A percentile compares a stretch with the other conserved stretches of the same genome.
Evolutionary conservation across 2,329 filamentous ascomycete genomes (phyloP).

Genomic region (Colletotrichum sp.): DNA sequence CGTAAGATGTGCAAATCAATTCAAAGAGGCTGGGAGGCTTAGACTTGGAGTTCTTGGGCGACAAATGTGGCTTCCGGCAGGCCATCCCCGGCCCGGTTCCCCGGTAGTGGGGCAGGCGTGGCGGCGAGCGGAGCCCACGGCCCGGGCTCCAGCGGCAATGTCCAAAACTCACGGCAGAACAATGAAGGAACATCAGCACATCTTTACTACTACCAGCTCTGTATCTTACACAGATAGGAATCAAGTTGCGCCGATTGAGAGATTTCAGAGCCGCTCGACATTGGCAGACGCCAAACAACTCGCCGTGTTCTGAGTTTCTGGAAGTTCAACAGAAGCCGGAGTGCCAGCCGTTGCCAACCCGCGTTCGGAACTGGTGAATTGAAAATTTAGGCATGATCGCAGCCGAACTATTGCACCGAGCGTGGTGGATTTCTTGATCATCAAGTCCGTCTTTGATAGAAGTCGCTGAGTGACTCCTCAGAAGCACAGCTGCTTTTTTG

Average conservation of each 20-base stretch:
- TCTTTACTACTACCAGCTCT: background rate
- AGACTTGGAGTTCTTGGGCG: background rate
- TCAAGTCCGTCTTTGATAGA: background rate
- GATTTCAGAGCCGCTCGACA: background rate
- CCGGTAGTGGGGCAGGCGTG: background rate
- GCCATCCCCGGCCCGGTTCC: background rate
- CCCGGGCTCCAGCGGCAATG: background rate
- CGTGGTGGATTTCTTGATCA: background rate
- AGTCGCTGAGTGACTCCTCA: background rate
- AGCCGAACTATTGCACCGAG: background rate
- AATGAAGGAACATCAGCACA: too few species aligned
- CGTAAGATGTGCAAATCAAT: background rate
- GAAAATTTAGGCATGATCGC: background rate
- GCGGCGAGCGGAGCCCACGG: background rate
- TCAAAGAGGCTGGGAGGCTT: background rate
- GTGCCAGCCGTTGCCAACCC: background rate
- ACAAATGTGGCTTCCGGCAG: background rate
- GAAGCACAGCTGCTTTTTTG: background rate
- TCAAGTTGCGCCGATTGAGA: background rate
- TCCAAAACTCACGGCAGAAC: background rate
- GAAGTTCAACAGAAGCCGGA: background rate
- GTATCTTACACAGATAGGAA: background rate
- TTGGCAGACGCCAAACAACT: background rate
- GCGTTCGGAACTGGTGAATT: background rate
- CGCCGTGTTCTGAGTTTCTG: background rate